Conservation (phyloP, 495 filamentous ascomycete genomes). For the Tetracladium setigerum region DNA sequence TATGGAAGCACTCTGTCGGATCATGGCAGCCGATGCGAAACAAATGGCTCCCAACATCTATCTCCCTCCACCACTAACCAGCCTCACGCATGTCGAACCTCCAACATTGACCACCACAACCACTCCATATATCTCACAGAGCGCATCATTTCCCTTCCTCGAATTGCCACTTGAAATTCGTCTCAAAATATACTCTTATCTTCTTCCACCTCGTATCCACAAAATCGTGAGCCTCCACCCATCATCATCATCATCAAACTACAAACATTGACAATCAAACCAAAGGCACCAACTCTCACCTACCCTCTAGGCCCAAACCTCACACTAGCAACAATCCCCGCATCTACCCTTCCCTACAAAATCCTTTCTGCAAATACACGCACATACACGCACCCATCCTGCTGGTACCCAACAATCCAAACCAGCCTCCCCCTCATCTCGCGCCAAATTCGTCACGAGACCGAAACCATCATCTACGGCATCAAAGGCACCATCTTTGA, state of each 20-base stretch:
- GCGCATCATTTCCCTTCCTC: constrained; percentile 20
- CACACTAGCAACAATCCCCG: not conserved
- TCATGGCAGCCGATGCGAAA: not conserved
- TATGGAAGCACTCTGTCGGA: not conserved
- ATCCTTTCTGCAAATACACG: constrained; percentile 8
- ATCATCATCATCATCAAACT: no score
- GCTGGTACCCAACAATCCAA: constrained; percentile 19
- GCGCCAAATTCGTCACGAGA: constrained; percentile 38
- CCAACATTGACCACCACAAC: not conserved
- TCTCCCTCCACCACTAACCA: not conserved
- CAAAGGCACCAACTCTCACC: constrained; percentile 8
- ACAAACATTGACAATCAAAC: constrained; percentile 15
- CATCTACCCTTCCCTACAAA: constrained; percentile 13
- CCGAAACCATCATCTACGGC: constrained; percentile 39
- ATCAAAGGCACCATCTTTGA: constrained; percentile 33
- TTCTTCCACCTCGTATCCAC: constrained; percentile 19
- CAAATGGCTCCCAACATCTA: not conserved
- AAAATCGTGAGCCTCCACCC: constrained; percentile 16
- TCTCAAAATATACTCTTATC: constrained; percentile 18
- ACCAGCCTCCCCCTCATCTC: constrained; percentile 34
- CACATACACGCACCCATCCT: not conserved
- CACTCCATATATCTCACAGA: not conserved
- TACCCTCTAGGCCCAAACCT: constrained; percentile 7
- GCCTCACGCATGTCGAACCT: not conserved
- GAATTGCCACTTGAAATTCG: constrained; percentile 21